Conservation (phyloP, 306 rosid species). For the Pyrus betulifolia region DNA sequence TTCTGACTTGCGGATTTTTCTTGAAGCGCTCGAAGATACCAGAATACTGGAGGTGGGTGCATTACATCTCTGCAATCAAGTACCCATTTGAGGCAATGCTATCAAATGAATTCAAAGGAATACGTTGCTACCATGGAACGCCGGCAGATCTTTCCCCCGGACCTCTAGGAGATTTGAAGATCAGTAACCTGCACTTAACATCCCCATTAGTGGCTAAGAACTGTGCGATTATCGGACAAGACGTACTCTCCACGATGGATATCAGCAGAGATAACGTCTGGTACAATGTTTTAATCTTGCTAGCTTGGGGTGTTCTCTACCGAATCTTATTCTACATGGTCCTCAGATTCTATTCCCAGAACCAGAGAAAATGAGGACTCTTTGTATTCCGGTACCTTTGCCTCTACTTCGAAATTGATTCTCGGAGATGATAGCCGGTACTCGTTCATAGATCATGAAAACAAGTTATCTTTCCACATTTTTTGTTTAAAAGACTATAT, state of each 20-base stretch:
- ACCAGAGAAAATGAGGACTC: constrained; percentile 55
- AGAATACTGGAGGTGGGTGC: constrained; percentile 61
- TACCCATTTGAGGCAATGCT: constrained; percentile 86
- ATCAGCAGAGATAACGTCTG: constrained; percentile 32
- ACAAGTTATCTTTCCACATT: too few species aligned
- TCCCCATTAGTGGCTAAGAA: neutral
- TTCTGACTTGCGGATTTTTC: constrained; percentile 83
- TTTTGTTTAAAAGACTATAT: too few species aligned
- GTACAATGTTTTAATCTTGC: constrained; percentile 55
- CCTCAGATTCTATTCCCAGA: constrained; percentile 85
- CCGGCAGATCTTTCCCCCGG: constrained; percentile 52
- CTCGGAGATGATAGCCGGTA: neutral
- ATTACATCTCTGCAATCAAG: constrained; percentile 79
- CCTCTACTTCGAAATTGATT: too few species aligned
- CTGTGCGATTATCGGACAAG: constrained; percentile 58
- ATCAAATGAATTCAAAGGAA: constrained; percentile 63
- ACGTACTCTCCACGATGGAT: constrained; percentile 60
- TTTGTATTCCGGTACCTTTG: neutral
- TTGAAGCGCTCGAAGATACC: constrained; percentile 66
- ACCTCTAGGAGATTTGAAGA: constrained; percentile 46
- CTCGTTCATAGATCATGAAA: neutral
- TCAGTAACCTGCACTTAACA: constrained; percentile 22
- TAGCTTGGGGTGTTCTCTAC: constrained; percentile 88
- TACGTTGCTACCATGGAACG: constrained; percentile 47
- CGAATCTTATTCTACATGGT: constrained; percentile 74